These are phyloP conservation scores for Candida gigantensis DNA, from an alignment of 1,139 yeast genomes.

Conservation along the genomic window DNA sequence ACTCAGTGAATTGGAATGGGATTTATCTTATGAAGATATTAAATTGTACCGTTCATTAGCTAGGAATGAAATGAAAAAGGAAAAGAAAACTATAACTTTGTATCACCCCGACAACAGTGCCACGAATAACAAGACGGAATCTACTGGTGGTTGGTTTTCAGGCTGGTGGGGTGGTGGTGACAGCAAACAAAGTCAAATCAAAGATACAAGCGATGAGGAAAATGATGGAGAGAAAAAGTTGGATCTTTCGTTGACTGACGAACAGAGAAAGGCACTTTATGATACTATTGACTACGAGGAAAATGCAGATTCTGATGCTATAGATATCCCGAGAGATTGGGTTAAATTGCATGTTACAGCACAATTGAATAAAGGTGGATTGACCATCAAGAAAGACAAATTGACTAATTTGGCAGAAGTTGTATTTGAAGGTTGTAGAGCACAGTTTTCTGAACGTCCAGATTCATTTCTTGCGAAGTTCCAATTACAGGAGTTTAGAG, in stretches of 20 bases:
- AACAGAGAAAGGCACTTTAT: conserved; percentile 78
- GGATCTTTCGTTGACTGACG: conserved; percentile 54
- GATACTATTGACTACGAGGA: conserved; percentile 95
- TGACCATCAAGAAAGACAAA: conserved; percentile 53
- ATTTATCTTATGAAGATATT: conserved; percentile 73
- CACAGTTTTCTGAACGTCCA: conserved; percentile 74
- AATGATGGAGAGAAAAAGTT: conserved; percentile 15
- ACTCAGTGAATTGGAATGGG: conserved; percentile 57
- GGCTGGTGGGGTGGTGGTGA: conserved; percentile 55
- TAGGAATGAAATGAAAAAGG: conserved; percentile 61
- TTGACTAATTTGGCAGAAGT: conserved; percentile 66
- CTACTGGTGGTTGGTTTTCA: conserved; percentile 53
- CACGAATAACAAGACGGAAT: conserved; percentile 13
- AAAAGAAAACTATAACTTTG: conserved; percentile 28
- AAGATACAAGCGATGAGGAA: conserved; percentile 4
- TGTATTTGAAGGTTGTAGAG: conserved; percentile 78
- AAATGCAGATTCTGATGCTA: conserved; percentile 51
- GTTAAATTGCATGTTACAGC: conserved; percentile 68
- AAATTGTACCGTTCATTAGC: conserved; percentile 84
- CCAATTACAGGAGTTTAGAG: conserved; percentile 75
- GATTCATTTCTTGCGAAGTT: conserved; percentile 75
- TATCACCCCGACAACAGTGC: conserved; percentile 14
- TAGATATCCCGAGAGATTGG: conserved; percentile 74
- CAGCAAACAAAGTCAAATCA: too few species aligned
- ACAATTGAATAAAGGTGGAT: conserved; percentile 73